Base-by-base conservation (phyloP, 306 rosid genomes). In the Coriaria nepalensis region DNA sequence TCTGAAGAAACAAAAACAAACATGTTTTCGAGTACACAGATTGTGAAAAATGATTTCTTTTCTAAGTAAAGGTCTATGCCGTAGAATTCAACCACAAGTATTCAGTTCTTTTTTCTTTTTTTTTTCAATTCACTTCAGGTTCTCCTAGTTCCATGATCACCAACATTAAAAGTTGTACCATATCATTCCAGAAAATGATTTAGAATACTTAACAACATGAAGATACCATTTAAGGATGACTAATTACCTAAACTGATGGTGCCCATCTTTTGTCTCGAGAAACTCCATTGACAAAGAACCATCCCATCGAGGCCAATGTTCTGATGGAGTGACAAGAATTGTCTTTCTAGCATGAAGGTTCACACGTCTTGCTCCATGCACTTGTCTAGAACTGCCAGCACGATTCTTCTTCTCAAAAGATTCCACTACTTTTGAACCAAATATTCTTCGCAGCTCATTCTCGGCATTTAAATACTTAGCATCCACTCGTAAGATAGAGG, bases 391-490 rank as follows among this genome's bases (percentile, higher is more conserved):
- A 70, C 86, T 76, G 64, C 94, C 68, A 11, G 78, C 82, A 63
- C 78, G 94, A 50, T 75, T 69, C 60, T 62, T 77, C 73, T 63
- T 79, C 79, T 85, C 98, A 50, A 82, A 82, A 9, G 94, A 85
- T 64, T 82, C 85, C 52, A 85, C 92, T 49, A 92, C 96, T 75
- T 92, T 92, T 5, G 96, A 75, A 58, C 98, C 96, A 79, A 92
- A 85, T 64, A 85, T 85, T 68, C 98, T 78, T 48, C 70, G 76
- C 43, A 92, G 75, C 66, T 85, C 98, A 63, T 85, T 79, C 53
- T 83, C 94, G 0, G 94, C 98, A 78, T 86, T 85, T 62, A 90
- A 73, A 60, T 53, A 76, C 64, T 85, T 92, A 37, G 94, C 82
- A 73, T 92, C 95, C 62, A 82, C 87, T 64, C 68, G 81, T 42